Conservation (phyloP, 1,139 yeast genomes). For the Pneumocystis carinii region DNA sequence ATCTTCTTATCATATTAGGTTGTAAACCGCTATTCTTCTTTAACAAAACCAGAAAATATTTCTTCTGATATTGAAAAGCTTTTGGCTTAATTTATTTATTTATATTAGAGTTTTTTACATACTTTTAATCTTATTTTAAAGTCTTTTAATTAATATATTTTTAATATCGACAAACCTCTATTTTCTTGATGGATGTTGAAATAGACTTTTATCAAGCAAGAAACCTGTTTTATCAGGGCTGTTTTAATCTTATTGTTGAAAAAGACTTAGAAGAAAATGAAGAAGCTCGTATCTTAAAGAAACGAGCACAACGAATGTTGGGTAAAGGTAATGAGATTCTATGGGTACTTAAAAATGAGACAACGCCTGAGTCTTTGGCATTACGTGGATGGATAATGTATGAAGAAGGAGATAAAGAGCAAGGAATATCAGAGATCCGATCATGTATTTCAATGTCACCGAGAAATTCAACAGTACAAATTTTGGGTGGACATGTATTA, state of each 20-base stretch:
- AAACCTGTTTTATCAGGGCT: neutral
- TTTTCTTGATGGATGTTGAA: too few relatives aligned
- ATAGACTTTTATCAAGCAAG: neutral
- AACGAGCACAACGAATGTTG: neutral
- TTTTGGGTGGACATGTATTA: too few relatives aligned
- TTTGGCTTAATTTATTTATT: neutral
- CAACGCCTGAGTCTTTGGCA: neutral
- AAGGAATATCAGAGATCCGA: too few relatives aligned
- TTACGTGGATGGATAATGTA: neutral
- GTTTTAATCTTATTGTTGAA: neutral
- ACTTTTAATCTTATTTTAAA: too few relatives aligned
- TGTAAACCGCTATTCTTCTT: conserved; percentile 51
- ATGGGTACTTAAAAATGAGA: neutral
- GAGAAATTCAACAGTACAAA: too few relatives aligned
- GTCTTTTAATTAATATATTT: too few relatives aligned
- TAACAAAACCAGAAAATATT: conserved; percentile 41
- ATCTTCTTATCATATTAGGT: neutral
- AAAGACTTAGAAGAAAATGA: neutral
- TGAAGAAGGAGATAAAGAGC: neutral
- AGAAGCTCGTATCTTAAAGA: neutral
- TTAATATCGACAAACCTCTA: too few relatives aligned
- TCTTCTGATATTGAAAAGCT: conserved; percentile 11
- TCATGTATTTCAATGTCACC: too few relatives aligned
- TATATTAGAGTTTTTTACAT: too few relatives aligned
- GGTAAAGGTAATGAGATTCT: neutral